These are phyloP conservation scores for Umbilicus rupestris DNA, from an alignment of 164 flowering plant species.

Conservation along the genomic window DNA sequence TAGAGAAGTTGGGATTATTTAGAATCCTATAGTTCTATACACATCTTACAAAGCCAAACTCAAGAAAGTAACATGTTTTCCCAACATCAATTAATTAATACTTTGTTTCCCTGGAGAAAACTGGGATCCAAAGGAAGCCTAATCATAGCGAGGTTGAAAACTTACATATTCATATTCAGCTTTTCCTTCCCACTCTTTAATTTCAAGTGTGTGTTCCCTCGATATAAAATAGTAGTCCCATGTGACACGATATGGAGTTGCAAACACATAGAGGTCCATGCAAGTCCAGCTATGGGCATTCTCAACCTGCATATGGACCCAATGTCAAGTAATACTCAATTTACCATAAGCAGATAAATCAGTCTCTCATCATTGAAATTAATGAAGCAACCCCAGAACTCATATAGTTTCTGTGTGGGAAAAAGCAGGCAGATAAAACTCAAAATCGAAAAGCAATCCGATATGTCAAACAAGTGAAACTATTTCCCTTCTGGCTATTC, in stretches of 20 bases:
- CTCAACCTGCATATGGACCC: constrained; percentile 32
- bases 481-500: no score
- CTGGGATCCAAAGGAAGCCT: background rate
- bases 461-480: no score
- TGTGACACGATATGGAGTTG: constrained; percentile 93
- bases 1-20: no score
- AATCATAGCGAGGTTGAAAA: background rate
- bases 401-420: no score
- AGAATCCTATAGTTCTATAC: no score
- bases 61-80: background rate
- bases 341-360: background rate
- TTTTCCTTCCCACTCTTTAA: constrained; percentile 75
- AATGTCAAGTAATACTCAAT: background rate
- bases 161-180: constrained; percentile 87
- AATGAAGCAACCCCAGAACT: no score
- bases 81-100: background rate
- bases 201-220: constrained; percentile 78
- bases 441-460: no score
- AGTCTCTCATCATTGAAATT: background rate
- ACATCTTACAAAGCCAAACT: background rate
- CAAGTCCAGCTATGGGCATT: constrained; percentile 96
- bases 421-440: no score
- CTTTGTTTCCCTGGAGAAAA: background rate
- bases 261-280: constrained; percentile 93
- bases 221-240: constrained; percentile 85